Base-by-base conservation (phyloP, 495 filamentous ascomycete genomes). In the Penicillium taxi region DNA sequence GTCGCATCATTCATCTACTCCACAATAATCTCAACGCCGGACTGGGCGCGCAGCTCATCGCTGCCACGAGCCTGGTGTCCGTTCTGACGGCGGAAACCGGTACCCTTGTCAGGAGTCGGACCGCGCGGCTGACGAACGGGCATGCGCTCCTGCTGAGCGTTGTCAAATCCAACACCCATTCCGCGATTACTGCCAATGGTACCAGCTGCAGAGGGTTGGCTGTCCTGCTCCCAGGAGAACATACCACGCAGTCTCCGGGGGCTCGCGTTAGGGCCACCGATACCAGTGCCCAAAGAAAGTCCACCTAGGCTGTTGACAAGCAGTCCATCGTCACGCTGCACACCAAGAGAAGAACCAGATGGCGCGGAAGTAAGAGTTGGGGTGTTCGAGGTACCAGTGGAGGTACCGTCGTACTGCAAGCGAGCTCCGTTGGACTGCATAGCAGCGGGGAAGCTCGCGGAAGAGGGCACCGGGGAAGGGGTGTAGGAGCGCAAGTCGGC, bases 401-500 rank as follows among this genome's bases (percentile, higher is more conserved):
- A 63, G 12, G 69, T 60, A 35, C 70, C 71, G 47, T 80, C 77
- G 42, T 75, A 75, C 40, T 79, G 74, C 41, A 80, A 80, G 18
- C 83, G 72, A 26, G 77, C 68, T 16, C 77, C 68, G 52, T 80
- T 81, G 41, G 77, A 72, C 51, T 73, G 71, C 32, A 86, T 64
- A 21, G 74, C 70, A 25, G 77, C 76, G n/a, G 84, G 84, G 56
- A 91, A 90, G 69, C 85, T 90, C 13, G 82, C 83, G 9, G 83
- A 82, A 3, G 91, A 95, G 3, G 85, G 82, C 12, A 84, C 89
- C 4, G 91, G 90, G 39, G 90, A 96, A 9, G 91, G 91, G 6
- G 89, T 94, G 61, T 89, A 93, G 2, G 90, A 91, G 41, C 89
- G 84, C 44, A 98, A 66, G 58, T 98, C 91, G 28, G 90, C 91